These are phyloP conservation scores for Aspergillus ochraceus DNA, from an alignment of 2,329 filamentous ascomycete species.

Conservation along the genomic window DNA sequence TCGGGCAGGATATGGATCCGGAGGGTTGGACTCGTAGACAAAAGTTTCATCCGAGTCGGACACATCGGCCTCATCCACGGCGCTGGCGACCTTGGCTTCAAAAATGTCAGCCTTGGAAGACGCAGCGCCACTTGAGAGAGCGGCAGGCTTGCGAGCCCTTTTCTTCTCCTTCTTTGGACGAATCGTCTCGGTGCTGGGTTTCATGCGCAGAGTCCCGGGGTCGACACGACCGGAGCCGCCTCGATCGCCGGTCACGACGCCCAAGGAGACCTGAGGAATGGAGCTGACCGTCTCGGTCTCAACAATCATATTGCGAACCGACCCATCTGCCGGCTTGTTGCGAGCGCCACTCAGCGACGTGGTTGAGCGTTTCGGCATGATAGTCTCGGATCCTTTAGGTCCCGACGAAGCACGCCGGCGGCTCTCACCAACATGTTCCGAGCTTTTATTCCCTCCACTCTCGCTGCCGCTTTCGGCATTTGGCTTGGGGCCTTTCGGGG, in stretches of 20 bases:
- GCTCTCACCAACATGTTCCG: conserved; percentile 37
- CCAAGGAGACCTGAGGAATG: conserved; percentile 78
- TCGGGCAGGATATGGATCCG: conserved; percentile 54
- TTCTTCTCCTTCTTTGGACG: conserved; percentile 92
- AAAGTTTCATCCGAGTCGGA: conserved; percentile 98
- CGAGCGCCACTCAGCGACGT: conserved; percentile 63
- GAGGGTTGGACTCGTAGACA: conserved; percentile 96
- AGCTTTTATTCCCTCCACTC: conserved; percentile 46
- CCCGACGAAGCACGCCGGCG: conserved; percentile 37
- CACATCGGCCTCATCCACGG: conserved; percentile 92
- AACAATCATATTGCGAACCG: conserved; percentile 88
- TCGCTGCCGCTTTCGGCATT: conserved; percentile 61
- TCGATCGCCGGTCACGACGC: conserved; percentile 59
- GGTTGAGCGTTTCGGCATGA: conserved; percentile 66
- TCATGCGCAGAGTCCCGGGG: conserved; percentile 73
- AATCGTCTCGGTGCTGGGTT: conserved; percentile 93
- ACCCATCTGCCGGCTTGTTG: conserved; percentile 70
- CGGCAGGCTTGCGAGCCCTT: conserved; percentile 73
- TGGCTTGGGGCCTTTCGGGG: conserved; percentile 44
- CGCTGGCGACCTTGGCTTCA: conserved; percentile 92
- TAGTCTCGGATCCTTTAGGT: conserved; percentile 49
- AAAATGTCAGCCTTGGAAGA: conserved; percentile 98
- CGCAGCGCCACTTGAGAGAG: conserved; percentile 53
- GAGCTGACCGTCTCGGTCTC: conserved; percentile 95
- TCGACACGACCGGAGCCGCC: conserved; percentile 61